These are phyloP conservation scores for Mortierella antarctica DNA, from an alignment of 192 early-diverging fungal genomes.

Conservation along the genomic window DNA sequence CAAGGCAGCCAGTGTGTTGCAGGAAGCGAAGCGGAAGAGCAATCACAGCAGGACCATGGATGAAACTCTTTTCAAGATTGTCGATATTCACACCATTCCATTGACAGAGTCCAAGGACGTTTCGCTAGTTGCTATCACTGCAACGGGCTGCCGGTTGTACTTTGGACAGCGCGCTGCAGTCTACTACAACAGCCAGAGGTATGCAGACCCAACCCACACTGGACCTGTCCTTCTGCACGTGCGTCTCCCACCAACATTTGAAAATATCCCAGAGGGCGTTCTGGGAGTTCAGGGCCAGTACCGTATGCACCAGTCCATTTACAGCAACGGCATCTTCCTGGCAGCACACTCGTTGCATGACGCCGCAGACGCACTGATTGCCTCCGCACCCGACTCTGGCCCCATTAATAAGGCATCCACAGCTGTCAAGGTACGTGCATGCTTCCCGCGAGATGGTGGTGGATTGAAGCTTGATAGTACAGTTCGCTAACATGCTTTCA, in stretches of 20 bases:
- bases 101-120: constrained; percentile 71
- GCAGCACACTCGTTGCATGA: constrained; percentile 74
- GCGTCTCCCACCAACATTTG: constrained; percentile 70
- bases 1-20: constrained; percentile 16
- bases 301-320: constrained; percentile 72
- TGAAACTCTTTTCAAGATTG: constrained; percentile 68
- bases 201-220: constrained; percentile 13
- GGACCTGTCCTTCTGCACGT: constrained; percentile 72
- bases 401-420: constrained; percentile 52
- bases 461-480: neutral
- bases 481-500: neutral
- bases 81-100: constrained; percentile 79
- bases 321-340: constrained; percentile 74
- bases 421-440: constrained; percentile 20
- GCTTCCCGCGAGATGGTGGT: neutral
- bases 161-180: constrained; percentile 63
- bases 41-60: constrained; percentile 48
- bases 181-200: constrained; percentile 32
- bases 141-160: constrained; percentile 81
- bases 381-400: constrained; percentile 72
- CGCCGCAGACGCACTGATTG: constrained; percentile 75
- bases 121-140: constrained; percentile 82
- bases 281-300: constrained; percentile 44
- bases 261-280: constrained; percentile 35
- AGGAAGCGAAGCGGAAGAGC: constrained; percentile 44